phyloP scores from a whole-genome alignment of 371 early-diverging fungal genomes.

The Saksenaea oblongispora region DNA sequence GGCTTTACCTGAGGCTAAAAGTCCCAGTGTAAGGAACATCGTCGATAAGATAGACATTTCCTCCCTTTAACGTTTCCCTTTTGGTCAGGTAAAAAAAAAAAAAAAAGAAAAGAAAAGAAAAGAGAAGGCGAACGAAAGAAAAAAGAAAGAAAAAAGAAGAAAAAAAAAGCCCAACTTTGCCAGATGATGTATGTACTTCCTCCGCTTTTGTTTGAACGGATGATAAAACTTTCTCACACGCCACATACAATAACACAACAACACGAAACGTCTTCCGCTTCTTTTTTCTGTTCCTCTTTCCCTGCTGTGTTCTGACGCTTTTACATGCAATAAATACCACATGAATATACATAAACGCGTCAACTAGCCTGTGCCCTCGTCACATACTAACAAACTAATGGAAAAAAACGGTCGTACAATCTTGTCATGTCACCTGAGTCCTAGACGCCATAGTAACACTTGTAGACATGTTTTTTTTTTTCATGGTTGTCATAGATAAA shows the following conservation, averaged over 20 bases:
- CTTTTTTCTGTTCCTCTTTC: not conserved
- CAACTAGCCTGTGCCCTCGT: too few species aligned
- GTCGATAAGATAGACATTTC: slow-evolving; percentile 21
- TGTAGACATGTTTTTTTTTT: too few species aligned
- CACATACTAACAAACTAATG: too few species aligned
- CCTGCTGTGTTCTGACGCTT: not conserved
- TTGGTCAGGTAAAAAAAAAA: not conserved
- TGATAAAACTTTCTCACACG: slow-evolving; percentile 5
- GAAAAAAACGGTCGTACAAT: too few species aligned
- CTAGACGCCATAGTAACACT: too few species aligned
- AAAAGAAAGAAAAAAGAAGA: not conserved
- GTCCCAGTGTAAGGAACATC: slow-evolving; percentile 22
- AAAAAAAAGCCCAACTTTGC: not conserved
- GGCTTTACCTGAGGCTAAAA: slow-evolving; percentile 20
- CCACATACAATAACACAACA: not conserved
- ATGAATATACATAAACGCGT: too few species aligned
- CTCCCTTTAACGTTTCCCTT: not conserved
- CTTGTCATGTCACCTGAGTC: too few species aligned
- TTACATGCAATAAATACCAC: not conserved
- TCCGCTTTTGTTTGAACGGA: slow-evolving; percentile 5
- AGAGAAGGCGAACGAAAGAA: slow-evolving; percentile 8
- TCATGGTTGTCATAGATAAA: too few species aligned
- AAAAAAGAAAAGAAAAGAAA: slow-evolving; percentile 4
- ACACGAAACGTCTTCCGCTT: not conserved
- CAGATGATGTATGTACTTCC: not conserved